Conservation (phyloP, 2,329 filamentous ascomycete genomes). For the Penicillium nordicum region DNA sequence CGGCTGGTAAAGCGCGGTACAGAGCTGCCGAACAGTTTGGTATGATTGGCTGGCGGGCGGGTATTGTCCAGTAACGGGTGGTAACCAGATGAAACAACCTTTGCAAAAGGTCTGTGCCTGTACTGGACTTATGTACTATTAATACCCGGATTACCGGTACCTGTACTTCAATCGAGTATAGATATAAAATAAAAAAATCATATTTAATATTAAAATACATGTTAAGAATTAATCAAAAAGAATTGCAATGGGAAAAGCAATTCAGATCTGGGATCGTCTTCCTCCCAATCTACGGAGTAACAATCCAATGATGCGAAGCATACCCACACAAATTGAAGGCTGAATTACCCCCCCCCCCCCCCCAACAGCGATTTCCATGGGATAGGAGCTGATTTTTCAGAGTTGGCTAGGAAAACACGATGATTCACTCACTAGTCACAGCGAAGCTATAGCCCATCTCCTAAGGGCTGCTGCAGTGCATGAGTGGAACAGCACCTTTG, state of each 20-base stretch:
- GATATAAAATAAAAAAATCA: background rate
- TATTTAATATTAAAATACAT: background rate
- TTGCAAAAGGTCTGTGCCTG: slow-evolving; percentile 6
- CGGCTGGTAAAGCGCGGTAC: slow-evolving; percentile 11
- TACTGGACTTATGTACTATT: slow-evolving; percentile 9
- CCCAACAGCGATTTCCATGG: too few relatives aligned
- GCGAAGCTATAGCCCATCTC: too few relatives aligned
- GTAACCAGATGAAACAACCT: slow-evolving; percentile 5
- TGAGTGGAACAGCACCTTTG: too few relatives aligned
- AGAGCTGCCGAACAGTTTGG: slow-evolving; percentile 5
- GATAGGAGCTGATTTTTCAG: too few relatives aligned
- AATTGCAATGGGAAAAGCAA: background rate
- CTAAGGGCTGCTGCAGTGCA: too few relatives aligned
- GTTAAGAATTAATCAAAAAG: background rate
- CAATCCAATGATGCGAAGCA: background rate
- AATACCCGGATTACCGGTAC: background rate
- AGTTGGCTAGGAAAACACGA: too few relatives aligned
- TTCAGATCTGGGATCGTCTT: slow-evolving; percentile 12
- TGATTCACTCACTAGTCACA: too few relatives aligned
- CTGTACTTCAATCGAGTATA: background rate
- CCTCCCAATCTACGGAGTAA: background rate
- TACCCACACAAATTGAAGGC: slow-evolving; percentile 6
- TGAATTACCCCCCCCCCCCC: slow-evolving; percentile 12
- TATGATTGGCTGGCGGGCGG: slow-evolving; percentile 3
- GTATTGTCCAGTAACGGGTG: slow-evolving; percentile 11